Base-by-base conservation (phyloP, 108 stramenopile genomes). In the Craspedostauros australis region DNA sequence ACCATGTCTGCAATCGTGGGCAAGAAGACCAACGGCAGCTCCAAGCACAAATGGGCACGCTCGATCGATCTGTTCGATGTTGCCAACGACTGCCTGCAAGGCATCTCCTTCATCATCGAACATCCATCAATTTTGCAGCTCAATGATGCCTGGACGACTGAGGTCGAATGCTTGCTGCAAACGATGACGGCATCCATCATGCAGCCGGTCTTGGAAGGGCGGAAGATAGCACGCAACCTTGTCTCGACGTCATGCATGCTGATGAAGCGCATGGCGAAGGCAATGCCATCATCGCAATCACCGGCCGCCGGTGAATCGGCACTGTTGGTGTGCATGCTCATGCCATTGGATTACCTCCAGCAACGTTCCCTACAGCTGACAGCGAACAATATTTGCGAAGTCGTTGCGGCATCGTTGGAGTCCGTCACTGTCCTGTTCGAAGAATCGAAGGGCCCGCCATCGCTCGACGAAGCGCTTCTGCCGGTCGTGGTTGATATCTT, bases 301-400 rank as follows among this genome's bases (percentile, higher is more conserved):
- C 27, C 19, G 1, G 50, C 39, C 19, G 33, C 57, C 16, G 54
- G 50, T 2, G 11, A 50, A 8, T 60, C 68, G 39, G 36, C 61
- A 39, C 57, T 80, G 16, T 43, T 67, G 15, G 43, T 52, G 32
- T 38, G 73, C 3, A 53, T 79, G 7, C 23, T 82, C 9, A 55
- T 46, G 12, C 77, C 80, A 20, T 39, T 85, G 34, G 69, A 54
- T 19, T 54, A 63, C 7, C 36, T 79, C 31, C 68, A 85, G 46
- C 64, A 57, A 15, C 38, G 57, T 0, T 16, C 34, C 29, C 21
- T 62, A 7, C 31, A 43, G 18, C 21, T 61, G 18, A 23, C 32
- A 4, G 39, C 28, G 36, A 41, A 28, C 8, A 41, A 53, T 11
- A 26, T 45, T 20, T 11, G 50, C 19, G 57, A 49, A 15, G 50